Base-by-base conservation (phyloP, 2,329 filamentous ascomycete genomes). In the Neoscytalidium dimidiatum region DNA sequence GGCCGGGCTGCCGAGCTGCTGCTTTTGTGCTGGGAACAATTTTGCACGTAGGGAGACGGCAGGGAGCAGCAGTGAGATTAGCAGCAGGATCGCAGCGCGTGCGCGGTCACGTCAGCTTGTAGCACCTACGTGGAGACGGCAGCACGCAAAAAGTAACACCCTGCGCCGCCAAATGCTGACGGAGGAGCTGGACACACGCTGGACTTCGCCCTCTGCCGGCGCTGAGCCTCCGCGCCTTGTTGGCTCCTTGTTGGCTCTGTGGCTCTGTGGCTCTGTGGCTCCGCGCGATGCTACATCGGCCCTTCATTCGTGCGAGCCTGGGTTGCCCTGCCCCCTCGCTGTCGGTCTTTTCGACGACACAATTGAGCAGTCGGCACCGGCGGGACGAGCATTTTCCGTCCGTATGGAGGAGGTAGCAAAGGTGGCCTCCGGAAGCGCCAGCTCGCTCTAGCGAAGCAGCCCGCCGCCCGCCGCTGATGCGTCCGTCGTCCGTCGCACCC, bases 1-100 rank as follows among this genome's bases (percentile, higher is more conserved):
- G 56, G 56, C 56, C 41, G 56, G 56, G 7, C 53, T 58, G 38
- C 53, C 53, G 56, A 60, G 56, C 56, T 46, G 56, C 56, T 58
- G 35, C 38, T 58, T 58, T 44, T n/a, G 53, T 58, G 35, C 19
- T 21, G 31, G 21, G 33, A 13, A 56, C 7, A 29, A 19, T 58
- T 14, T 53, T 31, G 38, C 13, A 21, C 19, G 31, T 28, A 58
- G 53, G 53, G 38, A 44, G 53, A 33, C 53, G 53, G 53, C 53
- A 44, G 53, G 53, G 53, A 58, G 53, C 53, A 58, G 53, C 53
- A 44, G 38, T 33, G 17, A 23, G 56, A 60, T 46, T 41, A 60
- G 56, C 56, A 60, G 56, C 56, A 46, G 56, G 56, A 44, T 60
- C 46, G 26, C 41, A 60, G 56, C 35, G 52, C 33, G 52, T 28